A percentile compares a stretch with the other conserved stretches of the same genome.
These are phyloP conservation scores for Citrus maxima DNA, from an alignment of 345 rosid genomes.

Conservation along the genomic window DNA sequence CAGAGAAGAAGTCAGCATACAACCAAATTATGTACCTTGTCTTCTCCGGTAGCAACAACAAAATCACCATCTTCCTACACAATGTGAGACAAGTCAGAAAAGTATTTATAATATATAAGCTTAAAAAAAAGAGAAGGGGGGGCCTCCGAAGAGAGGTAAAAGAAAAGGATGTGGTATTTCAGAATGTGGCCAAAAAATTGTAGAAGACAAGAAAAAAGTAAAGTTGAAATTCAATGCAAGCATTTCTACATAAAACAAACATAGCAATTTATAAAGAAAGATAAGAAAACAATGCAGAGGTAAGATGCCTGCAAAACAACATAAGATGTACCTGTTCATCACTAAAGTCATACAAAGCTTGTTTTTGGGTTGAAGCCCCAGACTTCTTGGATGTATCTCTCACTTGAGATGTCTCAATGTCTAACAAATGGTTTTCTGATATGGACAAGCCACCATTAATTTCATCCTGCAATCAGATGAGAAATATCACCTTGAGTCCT, in stretches of 20 bases:
- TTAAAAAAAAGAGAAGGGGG: background rate
- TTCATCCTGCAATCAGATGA: conserved; percentile 52
- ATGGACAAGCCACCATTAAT: conserved; percentile 43
- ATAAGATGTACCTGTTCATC: conserved; percentile 62
- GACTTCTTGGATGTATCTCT: conserved; percentile 23
- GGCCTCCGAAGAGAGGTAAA: background rate
- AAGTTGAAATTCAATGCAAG: background rate
- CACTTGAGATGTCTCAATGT: conserved; percentile 25
- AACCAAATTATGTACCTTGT: conserved; percentile 53
- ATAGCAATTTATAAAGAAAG: background rate
- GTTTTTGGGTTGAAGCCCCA: conserved; percentile 38
- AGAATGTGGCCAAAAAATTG: background rate
- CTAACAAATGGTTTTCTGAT: conserved; percentile 38
- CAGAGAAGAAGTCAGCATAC: conserved; percentile 12
- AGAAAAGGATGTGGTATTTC: background rate
- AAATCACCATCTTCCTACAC: conserved; percentile 96
- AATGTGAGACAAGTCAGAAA: conserved; percentile 21
- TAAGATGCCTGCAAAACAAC: background rate
- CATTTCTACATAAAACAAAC: background rate
- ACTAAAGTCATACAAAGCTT: conserved; percentile 50
- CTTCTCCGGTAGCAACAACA: conserved; percentile 65
- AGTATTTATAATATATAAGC: conserved; percentile 8
- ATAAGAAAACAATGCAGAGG: background rate
- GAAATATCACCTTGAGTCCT: conserved; percentile 51
- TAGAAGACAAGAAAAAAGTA: background rate